Percentiles rank a stretch among this genome's conserved stretches.
Evolutionary conservation across 768 basidiomycete species (phyloP).

Genomic region (Pleurotus salmoneostramineus): DNA sequence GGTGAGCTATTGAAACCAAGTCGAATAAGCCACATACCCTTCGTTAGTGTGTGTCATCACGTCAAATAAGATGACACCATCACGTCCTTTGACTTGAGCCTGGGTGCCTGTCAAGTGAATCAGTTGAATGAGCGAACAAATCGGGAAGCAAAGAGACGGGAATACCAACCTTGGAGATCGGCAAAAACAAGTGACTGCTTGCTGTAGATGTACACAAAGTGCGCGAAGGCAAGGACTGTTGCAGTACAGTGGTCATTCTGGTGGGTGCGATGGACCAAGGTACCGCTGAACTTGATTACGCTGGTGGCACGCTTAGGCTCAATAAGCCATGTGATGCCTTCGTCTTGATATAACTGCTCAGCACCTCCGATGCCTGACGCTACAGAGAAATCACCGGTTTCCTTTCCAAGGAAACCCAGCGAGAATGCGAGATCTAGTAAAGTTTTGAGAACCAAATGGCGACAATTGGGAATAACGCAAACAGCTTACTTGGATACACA

Average conservation of each 20-base stretch:
- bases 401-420: background rate
- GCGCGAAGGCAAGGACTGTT: constrained; percentile 12
- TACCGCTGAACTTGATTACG: constrained; percentile 10
- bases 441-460: background rate
- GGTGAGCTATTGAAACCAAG: background rate
- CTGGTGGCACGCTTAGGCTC: constrained; percentile 8
- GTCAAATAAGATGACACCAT: constrained; percentile 13
- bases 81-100: constrained; percentile 3
- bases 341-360: background rate
- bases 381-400: background rate
- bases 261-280: constrained; percentile 4
- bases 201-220: constrained; percentile 10
- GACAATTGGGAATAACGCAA: background rate
- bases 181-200: constrained; percentile 8
- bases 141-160: background rate
- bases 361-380: constrained; percentile 6
- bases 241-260: background rate
- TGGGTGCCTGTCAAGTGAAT: constrained; percentile 10
- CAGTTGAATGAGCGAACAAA: background rate
- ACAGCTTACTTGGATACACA: background rate
- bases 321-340: constrained; percentile 13
- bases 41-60: constrained; percentile 14
- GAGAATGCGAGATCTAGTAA: background rate
- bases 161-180: constrained; percentile 11
- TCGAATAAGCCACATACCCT: constrained; percentile 6